Evolutionary conservation across 2,329 filamentous ascomycete genomes (phyloP), one percentile per base, ranked within the genome.

Genomic region (Arthrocladium fulminans): DNA sequence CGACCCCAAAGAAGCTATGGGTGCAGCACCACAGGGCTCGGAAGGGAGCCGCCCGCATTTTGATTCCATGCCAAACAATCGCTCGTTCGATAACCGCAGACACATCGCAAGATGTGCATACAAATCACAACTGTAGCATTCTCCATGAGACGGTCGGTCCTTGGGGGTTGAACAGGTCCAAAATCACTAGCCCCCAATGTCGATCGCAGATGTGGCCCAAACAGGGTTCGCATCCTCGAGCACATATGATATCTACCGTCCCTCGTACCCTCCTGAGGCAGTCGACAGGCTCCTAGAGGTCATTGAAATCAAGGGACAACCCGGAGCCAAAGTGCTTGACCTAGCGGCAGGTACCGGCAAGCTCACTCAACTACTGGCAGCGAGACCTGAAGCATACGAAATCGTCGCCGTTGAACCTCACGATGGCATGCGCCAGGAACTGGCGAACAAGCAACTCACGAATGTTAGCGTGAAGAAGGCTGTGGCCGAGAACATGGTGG

Each of bases 301-400:
- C 42, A 67, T 84, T n/a, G 65, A 69, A 4, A 62, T 86, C 7
- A 65, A 69, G 23, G 71, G 68, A 22, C 59, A 69, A 15, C 45
- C 64, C 5, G 66, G 68, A 39, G 73, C 74, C 12, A 72, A 65
- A 38, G 65, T 86, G 34, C 62, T 85, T 20, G 83, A 86, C 60
- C 68, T 86, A 15, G 83, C 75, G 1, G 79, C 81, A 2, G 82
- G 83, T 0, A 85, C 82, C 0, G 83, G 83, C 22, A 85, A 85
- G 59, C 81, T 86, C 59, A 86, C 83, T 0, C 78, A 82, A 61
- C 57, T 74, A 15, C 69, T 88, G 27, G 76, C 78, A 5, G 67
- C 63, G 12, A 68, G 81, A 24, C 67, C 72, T 0, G 84, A 86
- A 63, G 60, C 65, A 5, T 86, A 76, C 63, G 60, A 76, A 35